These are phyloP conservation scores for Ganoderma resinaceum DNA, from an alignment of 1,284 basidiomycete species.

Conservation along the genomic window DNA sequence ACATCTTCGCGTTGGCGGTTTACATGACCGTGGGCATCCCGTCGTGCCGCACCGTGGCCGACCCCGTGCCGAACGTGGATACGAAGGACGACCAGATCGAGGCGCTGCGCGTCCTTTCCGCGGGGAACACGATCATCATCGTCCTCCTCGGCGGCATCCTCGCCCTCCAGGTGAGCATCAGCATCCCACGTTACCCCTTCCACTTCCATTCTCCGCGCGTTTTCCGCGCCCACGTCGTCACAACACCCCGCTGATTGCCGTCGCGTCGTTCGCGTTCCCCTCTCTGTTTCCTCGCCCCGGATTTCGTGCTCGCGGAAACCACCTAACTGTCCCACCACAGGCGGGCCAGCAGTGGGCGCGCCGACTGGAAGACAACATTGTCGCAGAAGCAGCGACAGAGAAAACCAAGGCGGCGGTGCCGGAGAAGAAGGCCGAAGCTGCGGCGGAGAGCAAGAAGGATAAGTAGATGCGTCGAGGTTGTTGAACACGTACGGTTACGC, in stretches of 20 bases:
- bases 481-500: neutral
- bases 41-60: slow-evolving; percentile 74
- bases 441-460: slow-evolving; percentile 44
- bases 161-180: slow-evolving; percentile 67
- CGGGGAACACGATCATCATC: slow-evolving; percentile 85
- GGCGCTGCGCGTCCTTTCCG: slow-evolving; percentile 81
- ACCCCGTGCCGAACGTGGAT: slow-evolving; percentile 60
- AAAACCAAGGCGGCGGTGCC: slow-evolving; percentile 19
- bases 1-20: slow-evolving; percentile 76
- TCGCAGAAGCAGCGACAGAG: slow-evolving; percentile 42
- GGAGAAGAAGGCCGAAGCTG: slow-evolving; percentile 20
- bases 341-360: slow-evolving; percentile 87
- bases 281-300: neutral
- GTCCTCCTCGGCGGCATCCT: slow-evolving; percentile 71
- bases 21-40: slow-evolving; percentile 85
- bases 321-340: slow-evolving; percentile 48
- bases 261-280: slow-evolving; percentile 6
- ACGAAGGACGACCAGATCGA: slow-evolving; percentile 72
- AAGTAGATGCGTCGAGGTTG: slow-evolving; percentile 32
- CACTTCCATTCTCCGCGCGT: slow-evolving; percentile 14
- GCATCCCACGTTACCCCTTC: slow-evolving; percentile 6
- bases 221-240: slow-evolving; percentile 14
- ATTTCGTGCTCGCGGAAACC: neutral
- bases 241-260: slow-evolving; percentile 19
- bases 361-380: slow-evolving; percentile 67